Base-by-base conservation (phyloP, 257 asterid species). In the Penstemon eatonii region DNA sequence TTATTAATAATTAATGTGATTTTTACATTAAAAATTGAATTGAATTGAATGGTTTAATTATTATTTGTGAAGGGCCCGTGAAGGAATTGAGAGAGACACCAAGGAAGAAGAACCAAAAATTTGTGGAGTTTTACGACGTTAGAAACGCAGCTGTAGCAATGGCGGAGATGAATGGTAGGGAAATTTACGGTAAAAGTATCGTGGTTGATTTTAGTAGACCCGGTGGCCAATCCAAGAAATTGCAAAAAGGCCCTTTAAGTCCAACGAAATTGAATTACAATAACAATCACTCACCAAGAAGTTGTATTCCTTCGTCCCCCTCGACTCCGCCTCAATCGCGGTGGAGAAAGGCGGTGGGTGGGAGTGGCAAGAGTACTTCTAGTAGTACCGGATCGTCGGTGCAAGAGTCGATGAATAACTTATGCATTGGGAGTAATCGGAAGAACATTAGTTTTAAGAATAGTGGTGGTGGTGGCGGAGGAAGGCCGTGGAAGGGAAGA, bases 1-100 rank as follows among this genome's bases (percentile, higher is more conserved):
- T 64, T 58, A 7, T 58, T 74, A 12, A 0, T 19, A 12, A 33
- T 8, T 40, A 66, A 58, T 55, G 53, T 13, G 49, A 18, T 33
- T 45, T 53, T 49, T n/a, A 15, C 18, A 15, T 36, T 47, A n/a
- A 41, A 12, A 41, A 12, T 3, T 15, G 36, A 10, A 5, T 46
- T 51, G 1, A 25, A 25, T 25, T 12, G 10, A 4, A 11, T 43
- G 36, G 10, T 25, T 64, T 38, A 19, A 8, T 33, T 8, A 1
- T 10, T 70, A 41, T 18, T 3, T 42, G 3, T 55, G 55, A 4
- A 94, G 99, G 99, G 1, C 82, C 81, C 56, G 96, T 94, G 74
- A 91, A 79, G 86, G 99, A 94, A 83, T 53, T 91, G 82, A 84
- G 99, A 59, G 98, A 89, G 81, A 91, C 96, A 0, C 97, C 97